These are phyloP conservation scores for Dothiorella sarmentorum DNA, from an alignment of 2,329 filamentous ascomycete species.

Conservation along the genomic window DNA sequence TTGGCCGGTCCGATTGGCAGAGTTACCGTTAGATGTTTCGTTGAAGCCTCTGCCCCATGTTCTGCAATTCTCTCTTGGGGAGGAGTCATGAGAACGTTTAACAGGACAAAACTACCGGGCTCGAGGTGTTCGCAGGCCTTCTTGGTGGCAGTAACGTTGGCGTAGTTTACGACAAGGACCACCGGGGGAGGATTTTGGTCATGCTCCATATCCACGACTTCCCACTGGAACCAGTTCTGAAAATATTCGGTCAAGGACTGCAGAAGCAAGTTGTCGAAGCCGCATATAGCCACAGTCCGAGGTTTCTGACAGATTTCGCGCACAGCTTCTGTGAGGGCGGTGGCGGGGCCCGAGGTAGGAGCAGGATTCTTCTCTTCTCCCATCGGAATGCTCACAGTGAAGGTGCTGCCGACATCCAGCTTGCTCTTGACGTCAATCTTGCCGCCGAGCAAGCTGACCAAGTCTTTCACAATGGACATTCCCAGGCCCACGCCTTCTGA, in stretches of 20 bases:
- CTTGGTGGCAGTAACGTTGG: too few species aligned
- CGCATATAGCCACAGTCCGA: background rate
- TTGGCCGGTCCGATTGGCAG: slow-evolving; percentile 32
- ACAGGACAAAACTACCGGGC: too few species aligned
- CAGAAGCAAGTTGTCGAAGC: background rate
- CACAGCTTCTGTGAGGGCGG: background rate
- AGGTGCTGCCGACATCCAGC: slow-evolving; percentile 34
- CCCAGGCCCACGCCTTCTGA: slow-evolving; percentile 34
- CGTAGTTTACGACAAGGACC: too few species aligned
- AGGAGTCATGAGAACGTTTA: background rate
- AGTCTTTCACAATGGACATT: slow-evolving; percentile 37
- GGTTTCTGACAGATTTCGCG: background rate
- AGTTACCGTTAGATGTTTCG: slow-evolving; percentile 28
- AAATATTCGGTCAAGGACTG: background rate
- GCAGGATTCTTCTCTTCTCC: background rate
- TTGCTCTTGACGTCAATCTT: slow-evolving; percentile 36
- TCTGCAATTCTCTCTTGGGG: too few species aligned
- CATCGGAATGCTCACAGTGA: slow-evolving; percentile 21
- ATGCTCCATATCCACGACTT: background rate
- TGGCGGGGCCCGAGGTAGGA: background rate
- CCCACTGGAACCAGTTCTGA: background rate
- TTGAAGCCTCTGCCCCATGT: slow-evolving; percentile 23
- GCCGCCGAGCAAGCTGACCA: slow-evolving; percentile 35
- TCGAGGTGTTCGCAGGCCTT: too few species aligned
- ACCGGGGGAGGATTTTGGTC: background rate